phyloP scores from a whole-genome alignment of 108 stramenopile species.

The Craspedostauros australis region DNA sequence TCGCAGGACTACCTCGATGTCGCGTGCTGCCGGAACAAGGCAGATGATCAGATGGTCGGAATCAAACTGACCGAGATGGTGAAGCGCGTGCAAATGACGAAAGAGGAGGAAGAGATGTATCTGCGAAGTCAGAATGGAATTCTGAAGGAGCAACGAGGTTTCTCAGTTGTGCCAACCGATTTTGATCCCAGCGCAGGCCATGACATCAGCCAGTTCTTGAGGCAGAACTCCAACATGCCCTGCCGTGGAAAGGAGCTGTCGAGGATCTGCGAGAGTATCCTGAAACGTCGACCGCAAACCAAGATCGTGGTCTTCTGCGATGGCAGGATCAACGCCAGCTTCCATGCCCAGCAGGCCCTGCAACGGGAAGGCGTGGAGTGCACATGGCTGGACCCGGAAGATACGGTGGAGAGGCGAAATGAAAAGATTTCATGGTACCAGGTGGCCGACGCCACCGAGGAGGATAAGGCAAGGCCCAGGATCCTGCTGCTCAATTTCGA shows the following conservation, averaged over 20 bases:
- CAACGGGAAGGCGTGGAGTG: slow-evolving; percentile 29
- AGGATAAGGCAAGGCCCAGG: slow-evolving; percentile 57
- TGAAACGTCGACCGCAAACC: slow-evolving; percentile 36
- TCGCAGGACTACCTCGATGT: slow-evolving; percentile 43
- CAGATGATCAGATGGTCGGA: slow-evolving; percentile 40
- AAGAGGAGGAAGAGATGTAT: slow-evolving; percentile 35
- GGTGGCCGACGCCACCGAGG: slow-evolving; percentile 53
- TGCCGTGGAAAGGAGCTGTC: slow-evolving; percentile 35
- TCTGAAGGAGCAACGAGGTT: slow-evolving; percentile 17
- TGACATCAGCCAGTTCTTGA: slow-evolving; percentile 45
- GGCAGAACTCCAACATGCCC: slow-evolving; percentile 37
- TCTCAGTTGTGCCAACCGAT: slow-evolving; percentile 42
- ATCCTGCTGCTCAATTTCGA: slow-evolving; percentile 58
- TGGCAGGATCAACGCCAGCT: slow-evolving; percentile 39
- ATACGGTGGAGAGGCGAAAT: slow-evolving; percentile 52
- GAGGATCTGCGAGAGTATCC: slow-evolving; percentile 39
- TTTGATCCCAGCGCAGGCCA: slow-evolving; percentile 50
- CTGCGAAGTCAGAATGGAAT: slow-evolving; percentile 48
- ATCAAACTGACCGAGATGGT: slow-evolving; percentile 37
- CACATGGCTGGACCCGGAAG: slow-evolving; percentile 35
- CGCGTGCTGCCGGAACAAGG: slow-evolving; percentile 43
- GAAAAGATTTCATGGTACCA: slow-evolving; percentile 66
- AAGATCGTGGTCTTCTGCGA: slow-evolving; percentile 77
- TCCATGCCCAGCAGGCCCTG: slow-evolving; percentile 32
- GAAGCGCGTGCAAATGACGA: slow-evolving; percentile 31